Percentiles rank a stretch among this genome's conserved stretches.
These are phyloP conservation scores for Coemansia sp. DNA, from an alignment of 192 early-diverging fungal genomes.

Conservation along the genomic window DNA sequence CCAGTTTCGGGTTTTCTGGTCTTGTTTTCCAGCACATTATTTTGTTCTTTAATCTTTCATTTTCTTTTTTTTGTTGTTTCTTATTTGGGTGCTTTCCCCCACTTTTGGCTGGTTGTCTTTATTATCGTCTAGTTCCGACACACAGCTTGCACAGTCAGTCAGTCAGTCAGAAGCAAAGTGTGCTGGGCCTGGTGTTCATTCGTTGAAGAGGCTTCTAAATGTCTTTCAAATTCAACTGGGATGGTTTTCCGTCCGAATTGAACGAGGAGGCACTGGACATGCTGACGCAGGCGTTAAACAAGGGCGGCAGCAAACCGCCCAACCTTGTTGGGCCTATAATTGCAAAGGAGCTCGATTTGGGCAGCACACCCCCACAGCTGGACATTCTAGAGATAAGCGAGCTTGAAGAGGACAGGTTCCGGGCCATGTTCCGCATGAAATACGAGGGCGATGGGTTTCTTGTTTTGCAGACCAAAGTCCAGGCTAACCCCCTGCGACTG, in stretches of 20 bases:
- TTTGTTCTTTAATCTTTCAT: background rate
- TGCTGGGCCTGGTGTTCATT: background rate
- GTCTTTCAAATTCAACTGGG: slow-evolving; percentile 98
- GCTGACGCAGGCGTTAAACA: slow-evolving; percentile 90
- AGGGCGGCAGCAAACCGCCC: slow-evolving; percentile 82
- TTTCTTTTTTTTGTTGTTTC: background rate
- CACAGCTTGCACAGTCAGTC: background rate
- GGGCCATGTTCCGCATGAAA: slow-evolving; percentile 92
- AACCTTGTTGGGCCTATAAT: slow-evolving; percentile 91
- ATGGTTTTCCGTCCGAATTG: slow-evolving; percentile 83
- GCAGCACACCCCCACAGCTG: slow-evolving; percentile 90
- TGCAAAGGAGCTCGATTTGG: slow-evolving; percentile 94
- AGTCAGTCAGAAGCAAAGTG: background rate
- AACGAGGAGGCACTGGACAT: slow-evolving; percentile 81
- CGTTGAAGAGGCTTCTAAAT: slow-evolving; percentile 41
- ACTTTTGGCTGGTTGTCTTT: slow-evolving; percentile 1
- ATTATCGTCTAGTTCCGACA: background rate
- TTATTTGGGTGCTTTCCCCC: background rate
- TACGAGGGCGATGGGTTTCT: slow-evolving; percentile 94
- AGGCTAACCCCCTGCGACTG: slow-evolving; percentile 59
- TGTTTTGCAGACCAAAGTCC: slow-evolving; percentile 89
- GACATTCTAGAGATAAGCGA: slow-evolving; percentile 99
- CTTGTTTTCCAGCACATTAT: too few species aligned
- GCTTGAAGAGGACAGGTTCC: slow-evolving; percentile 88
- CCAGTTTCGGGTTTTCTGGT: too few species aligned